phyloP scores from a whole-genome alignment of 192 early-diverging fungal species.

The Backusella parvicylindrica region DNA sequence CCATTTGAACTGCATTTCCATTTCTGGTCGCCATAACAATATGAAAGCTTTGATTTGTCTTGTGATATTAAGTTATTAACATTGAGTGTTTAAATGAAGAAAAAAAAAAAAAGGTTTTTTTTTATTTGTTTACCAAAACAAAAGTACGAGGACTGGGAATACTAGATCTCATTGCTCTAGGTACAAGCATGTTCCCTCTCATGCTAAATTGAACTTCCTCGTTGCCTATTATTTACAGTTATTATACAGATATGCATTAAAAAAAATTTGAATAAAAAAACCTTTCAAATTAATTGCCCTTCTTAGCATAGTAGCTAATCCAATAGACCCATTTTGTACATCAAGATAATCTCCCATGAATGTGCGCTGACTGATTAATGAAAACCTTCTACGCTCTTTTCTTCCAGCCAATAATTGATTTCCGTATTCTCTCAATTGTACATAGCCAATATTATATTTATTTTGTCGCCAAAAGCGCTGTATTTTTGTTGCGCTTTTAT shows the following conservation, averaged over 20 bases:
- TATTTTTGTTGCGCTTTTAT: slow-evolving; percentile 57
- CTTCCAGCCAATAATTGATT: slow-evolving; percentile 81
- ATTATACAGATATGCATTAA: neutral
- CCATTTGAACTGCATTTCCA: slow-evolving; percentile 47
- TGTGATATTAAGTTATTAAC: neutral
- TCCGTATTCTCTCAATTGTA: slow-evolving; percentile 89
- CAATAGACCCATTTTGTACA: slow-evolving; percentile 45
- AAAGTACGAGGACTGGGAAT: slow-evolving; percentile 64
- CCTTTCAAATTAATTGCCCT: slow-evolving; percentile 40
- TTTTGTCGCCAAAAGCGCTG: slow-evolving; percentile 68
- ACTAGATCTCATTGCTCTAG: slow-evolving; percentile 69
- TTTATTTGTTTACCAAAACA: slow-evolving; percentile 45
- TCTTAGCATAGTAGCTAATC: slow-evolving; percentile 37
- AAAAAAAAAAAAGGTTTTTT: neutral
- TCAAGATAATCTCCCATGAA: slow-evolving; percentile 90
- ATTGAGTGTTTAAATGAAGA: neutral
- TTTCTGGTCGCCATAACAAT: slow-evolving; percentile 51
- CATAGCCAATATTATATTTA: slow-evolving; percentile 80
- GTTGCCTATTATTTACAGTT: slow-evolving; percentile 17
- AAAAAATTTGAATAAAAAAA: neutral
- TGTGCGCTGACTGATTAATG: slow-evolving; percentile 69
- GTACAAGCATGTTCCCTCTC: slow-evolving; percentile 52
- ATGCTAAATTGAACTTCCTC: slow-evolving; percentile 60
- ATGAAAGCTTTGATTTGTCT: slow-evolving; percentile 55
- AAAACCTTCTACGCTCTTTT: slow-evolving; percentile 89